phyloP scores from a whole-genome alignment of 208 protist genomes.

The Trypanosoma boissoni region DNA sequence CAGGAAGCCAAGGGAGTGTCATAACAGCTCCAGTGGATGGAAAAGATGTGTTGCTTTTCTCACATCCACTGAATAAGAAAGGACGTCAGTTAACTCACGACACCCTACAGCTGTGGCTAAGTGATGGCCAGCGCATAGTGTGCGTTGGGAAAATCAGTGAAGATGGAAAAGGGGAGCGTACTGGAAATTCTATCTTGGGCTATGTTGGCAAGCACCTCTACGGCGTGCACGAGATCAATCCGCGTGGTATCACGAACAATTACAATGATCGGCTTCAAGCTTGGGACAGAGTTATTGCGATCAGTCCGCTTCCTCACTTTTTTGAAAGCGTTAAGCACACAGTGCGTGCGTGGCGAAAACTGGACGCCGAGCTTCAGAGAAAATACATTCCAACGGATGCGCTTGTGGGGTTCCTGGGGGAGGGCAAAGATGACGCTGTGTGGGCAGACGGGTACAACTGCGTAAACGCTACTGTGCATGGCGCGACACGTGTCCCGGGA shows the following conservation, averaged over 20 bases:
- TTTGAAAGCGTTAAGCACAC: neutral
- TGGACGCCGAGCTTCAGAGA: neutral
- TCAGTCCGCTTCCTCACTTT: neutral
- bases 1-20: neutral
- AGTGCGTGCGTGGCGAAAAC: neutral
- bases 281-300: neutral
- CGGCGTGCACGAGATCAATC: neutral
- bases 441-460: too few relatives aligned
- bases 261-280: neutral
- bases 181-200: neutral
- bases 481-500: too few relatives aligned
- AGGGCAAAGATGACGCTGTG: too few relatives aligned
- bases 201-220: neutral
- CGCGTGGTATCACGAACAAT: neutral
- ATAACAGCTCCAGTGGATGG: neutral
- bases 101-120: neutral
- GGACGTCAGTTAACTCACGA: neutral
- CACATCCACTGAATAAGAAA: neutral
- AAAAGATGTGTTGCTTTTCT: slow-evolving; percentile 6
- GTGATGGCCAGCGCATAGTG: neutral
- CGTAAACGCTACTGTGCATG: too few relatives aligned
- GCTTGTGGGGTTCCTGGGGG: slow-evolving; percentile 10
- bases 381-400: neutral
- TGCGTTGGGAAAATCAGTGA: neutral
- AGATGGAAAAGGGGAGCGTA: neutral